Evolutionary conservation across 2,329 filamentous ascomycete genomes (phyloP).

Genomic region (Colletotrichum sojae): DNA sequence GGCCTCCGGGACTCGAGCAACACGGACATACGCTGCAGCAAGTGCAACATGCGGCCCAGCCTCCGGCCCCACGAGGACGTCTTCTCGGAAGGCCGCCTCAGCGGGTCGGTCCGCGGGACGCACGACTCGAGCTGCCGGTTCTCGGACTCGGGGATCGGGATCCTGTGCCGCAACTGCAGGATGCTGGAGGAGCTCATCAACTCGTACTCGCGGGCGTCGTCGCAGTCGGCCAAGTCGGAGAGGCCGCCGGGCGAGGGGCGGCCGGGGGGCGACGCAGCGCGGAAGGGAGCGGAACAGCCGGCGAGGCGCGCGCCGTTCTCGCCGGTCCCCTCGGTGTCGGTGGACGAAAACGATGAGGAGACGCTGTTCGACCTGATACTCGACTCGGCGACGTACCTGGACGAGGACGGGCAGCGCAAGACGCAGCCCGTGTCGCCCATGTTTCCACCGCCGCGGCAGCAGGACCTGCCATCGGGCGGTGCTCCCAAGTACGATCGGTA

Average conservation of each 20-base stretch:
- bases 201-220: slow-evolving; percentile 34
- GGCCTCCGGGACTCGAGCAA: slow-evolving; percentile 19
- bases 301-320: slow-evolving; percentile 6
- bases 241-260: background rate
- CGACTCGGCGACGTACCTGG: slow-evolving; percentile 31
- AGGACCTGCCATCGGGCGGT: background rate
- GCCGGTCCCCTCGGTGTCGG: slow-evolving; percentile 3
- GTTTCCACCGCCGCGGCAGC: slow-evolving; percentile 29
- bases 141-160: slow-evolving; percentile 38
- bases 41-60: slow-evolving; percentile 35
- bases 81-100: slow-evolving; percentile 7
- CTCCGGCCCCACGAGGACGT: slow-evolving; percentile 30
- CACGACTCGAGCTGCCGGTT: slow-evolving; percentile 25
- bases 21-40: slow-evolving; percentile 37
- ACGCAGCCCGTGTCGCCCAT: slow-evolving; percentile 16
- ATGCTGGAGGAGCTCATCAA: slow-evolving; percentile 39
- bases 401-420: slow-evolving; percentile 29
- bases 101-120: background rate
- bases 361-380: slow-evolving; percentile 36
- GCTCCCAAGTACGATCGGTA: slow-evolving; percentile 11
- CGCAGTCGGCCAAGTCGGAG: slow-evolving; percentile 16
- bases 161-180: slow-evolving; percentile 31
- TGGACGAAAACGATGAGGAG: slow-evolving; percentile 38
- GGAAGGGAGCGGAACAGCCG: background rate
- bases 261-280: no score